phyloP scores from a whole-genome alignment of 495 filamentous ascomycete species.

The Penicillium cosmopolitanum region DNA sequence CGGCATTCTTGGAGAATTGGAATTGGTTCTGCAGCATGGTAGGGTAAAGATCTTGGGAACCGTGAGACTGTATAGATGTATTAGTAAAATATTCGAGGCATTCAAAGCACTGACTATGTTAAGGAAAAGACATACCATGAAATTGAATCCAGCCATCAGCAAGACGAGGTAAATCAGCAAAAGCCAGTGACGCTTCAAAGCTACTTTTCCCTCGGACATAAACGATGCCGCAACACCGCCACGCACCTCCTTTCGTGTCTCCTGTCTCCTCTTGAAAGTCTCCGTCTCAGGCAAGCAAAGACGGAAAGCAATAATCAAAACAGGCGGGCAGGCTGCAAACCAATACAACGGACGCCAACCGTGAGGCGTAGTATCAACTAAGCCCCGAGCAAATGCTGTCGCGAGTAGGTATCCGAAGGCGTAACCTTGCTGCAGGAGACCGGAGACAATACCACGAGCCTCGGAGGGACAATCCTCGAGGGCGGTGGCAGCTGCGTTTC shows the following conservation, averaged over 20 bases:
- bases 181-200: conserved; percentile 76
- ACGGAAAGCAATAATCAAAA: conserved; percentile 81
- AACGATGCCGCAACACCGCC: conserved; percentile 64
- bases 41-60: conserved; percentile 89
- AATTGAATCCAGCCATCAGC: conserved; percentile 90
- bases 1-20: conserved; percentile 67
- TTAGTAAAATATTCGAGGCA: neutral
- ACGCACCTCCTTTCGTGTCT: conserved; percentile 52
- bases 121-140: conserved; percentile 59
- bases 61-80: conserved; percentile 61
- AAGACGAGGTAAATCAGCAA: conserved; percentile 79
- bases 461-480: conserved; percentile 80
- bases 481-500: conserved; percentile 84
- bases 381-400: conserved; percentile 71
- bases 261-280: conserved; percentile 64
- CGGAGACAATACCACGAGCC: conserved; percentile 75
- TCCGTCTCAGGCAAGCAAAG: conserved; percentile 77
- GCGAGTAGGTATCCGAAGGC: conserved; percentile 86
- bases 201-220: conserved; percentile 73
- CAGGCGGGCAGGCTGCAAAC: conserved; percentile 79
- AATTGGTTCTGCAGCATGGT: conserved; percentile 82
- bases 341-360: conserved; percentile 85
- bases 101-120: neutral
- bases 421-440: conserved; percentile 86
- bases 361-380: conserved; percentile 73